Percentiles rank a stretch among this genome's conserved stretches.
Evolutionary conservation across 148 eudicot species (phyloP).

Genomic region (Vaccinium darrowii): DNA sequence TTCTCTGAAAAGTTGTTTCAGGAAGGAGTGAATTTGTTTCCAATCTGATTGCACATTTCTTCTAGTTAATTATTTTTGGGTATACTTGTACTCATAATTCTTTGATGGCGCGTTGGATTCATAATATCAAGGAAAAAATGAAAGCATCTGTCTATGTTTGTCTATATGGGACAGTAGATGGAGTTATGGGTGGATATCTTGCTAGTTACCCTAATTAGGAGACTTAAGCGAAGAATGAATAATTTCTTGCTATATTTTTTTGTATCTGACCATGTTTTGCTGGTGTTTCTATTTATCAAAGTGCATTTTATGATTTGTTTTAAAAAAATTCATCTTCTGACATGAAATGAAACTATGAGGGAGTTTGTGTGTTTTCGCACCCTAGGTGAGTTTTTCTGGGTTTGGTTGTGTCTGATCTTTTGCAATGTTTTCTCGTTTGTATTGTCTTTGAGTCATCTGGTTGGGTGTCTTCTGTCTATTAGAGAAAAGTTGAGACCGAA

Average conservation of each 20-base stretch:
- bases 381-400: too few species aligned
- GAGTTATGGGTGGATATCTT: neutral
- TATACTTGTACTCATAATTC: neutral
- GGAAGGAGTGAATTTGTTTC: neutral
- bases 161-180: neutral
- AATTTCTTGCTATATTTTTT: neutral
- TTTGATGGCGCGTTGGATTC: neutral
- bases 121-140: neutral
- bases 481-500: too few species aligned
- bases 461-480: too few species aligned
- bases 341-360: too few species aligned
- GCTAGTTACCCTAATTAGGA: neutral
- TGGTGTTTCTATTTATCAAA: neutral
- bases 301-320: neutral
- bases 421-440: too few species aligned
- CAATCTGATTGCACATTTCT: slow-evolving; percentile 1
- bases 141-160: neutral
- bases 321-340: too few species aligned
- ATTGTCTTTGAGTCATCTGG: too few species aligned
- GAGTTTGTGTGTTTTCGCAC: too few species aligned
- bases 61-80: neutral
- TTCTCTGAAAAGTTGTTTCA: neutral
- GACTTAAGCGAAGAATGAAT: neutral
- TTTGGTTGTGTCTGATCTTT: too few species aligned
- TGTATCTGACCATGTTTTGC: neutral